phyloP scores from a whole-genome alignment of 257 asterid genomes.

The Linderniella brevidens region DNA sequence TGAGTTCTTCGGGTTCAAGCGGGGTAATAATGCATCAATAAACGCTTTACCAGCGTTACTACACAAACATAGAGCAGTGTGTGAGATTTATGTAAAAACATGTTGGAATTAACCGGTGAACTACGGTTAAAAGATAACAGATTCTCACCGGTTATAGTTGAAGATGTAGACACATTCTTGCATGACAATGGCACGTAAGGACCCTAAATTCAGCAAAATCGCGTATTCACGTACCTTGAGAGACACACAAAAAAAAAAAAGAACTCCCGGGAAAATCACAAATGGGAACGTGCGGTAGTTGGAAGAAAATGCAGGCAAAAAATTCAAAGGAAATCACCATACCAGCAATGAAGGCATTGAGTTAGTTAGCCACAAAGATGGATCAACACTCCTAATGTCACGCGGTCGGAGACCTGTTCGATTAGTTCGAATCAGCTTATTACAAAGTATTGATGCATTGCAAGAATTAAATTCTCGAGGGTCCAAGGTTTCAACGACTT shows the following conservation, averaged over 20 bases:
- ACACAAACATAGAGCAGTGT: constrained; percentile 13
- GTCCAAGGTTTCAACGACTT: too few species aligned
- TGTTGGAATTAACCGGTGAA: constrained; percentile 3
- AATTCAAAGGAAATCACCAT: neutral
- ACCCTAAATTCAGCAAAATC: constrained; percentile 81
- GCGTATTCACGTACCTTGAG: constrained; percentile 82
- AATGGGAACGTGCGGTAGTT: neutral
- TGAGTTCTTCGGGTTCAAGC: constrained; percentile 57
- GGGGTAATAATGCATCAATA: constrained; percentile 77
- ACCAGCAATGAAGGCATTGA: constrained; percentile 95
- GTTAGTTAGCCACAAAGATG: constrained; percentile 93
- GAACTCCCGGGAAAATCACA: neutral
- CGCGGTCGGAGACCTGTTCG: constrained; percentile 84
- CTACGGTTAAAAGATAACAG: constrained; percentile 5
- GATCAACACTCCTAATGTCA: constrained; percentile 94
- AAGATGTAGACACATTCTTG: constrained; percentile 76
- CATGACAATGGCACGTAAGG: constrained; percentile 85
- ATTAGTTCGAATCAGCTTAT: neutral
- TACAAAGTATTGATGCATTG: neutral
- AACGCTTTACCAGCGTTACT: constrained; percentile 97
- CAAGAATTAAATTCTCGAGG: neutral
- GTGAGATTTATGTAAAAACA: constrained; percentile 1
- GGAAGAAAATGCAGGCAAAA: neutral
- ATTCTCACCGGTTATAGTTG: constrained; percentile 74
- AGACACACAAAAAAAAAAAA: neutral